Evolutionary conservation across 805 yeast genomes (phyloP), one percentile per base, ranked within the genome.

Genomic region (Kurtzmaniella fragi): DNA sequence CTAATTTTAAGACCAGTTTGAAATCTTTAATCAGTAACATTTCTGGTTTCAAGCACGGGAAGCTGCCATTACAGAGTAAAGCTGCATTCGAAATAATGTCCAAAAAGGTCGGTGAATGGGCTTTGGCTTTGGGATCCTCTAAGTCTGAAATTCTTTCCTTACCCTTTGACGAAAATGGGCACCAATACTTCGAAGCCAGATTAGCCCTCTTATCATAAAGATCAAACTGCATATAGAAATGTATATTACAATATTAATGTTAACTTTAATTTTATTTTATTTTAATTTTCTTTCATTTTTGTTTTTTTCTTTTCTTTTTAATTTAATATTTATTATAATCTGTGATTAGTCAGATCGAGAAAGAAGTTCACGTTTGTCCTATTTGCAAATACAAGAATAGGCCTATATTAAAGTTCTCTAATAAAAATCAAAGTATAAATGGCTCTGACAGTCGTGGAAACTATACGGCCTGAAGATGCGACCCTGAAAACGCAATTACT

Each of bases 51-150:
- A 20, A 20, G 8, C 5, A 20, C 38, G 41, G 37, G 17, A 47
- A 31, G 42, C 43, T 34, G 36, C 44, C 52, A n/a, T 62, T 56
- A 42, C 60, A 53, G 29, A 60, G 65, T 31, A 67, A 64, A 17
- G 76, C 76, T 31, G 82, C 84, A 2, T 58, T 73, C 31, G 72
- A 73, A 28, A 45, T 81, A 7, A 79, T 84, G 56, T 61, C 78
- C 13, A 73, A 71, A 48, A 62, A 54, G 32, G 63, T 78, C 14
- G 78, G 73, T 6, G 67, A 63, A 32, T 39, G 70, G 37, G 62
- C 70, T 17, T 47, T 71, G 37, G 61, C 14, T 58, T 6, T 41
- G 40, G 40, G 41, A 33, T 11, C 13, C 31, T 48, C 63, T 17
- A 51, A 49, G n/a, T 58, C 59, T 5, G 64, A 61, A 42, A 48